phyloP scores from a whole-genome alignment of 495 filamentous ascomycete genomes.

The Diplogelasinospora grovesii region DNA sequence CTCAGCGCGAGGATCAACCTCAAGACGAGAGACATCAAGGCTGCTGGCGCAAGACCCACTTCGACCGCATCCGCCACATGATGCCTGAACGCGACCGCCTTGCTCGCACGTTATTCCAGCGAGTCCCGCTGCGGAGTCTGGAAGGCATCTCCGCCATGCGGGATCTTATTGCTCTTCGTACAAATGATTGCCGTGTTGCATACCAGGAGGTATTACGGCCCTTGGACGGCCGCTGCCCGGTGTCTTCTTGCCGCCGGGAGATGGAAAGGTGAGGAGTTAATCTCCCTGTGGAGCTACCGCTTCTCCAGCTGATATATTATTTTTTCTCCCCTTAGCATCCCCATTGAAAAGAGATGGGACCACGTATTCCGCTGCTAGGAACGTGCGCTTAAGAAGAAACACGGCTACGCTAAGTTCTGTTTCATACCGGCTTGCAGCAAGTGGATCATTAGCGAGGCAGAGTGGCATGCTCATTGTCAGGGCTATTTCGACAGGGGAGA shows the following conservation, averaged over 20 bases:
- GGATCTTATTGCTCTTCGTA: background rate
- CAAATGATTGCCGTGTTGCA: background rate
- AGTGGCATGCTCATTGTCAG: background rate
- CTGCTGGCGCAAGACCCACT: background rate
- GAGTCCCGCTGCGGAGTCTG: background rate
- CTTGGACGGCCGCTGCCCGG: background rate
- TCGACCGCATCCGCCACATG: background rate
- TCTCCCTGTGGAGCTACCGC: background rate
- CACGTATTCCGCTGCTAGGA: background rate
- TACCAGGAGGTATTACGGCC: constrained; percentile 1
- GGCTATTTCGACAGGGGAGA: background rate
- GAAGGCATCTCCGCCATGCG: background rate
- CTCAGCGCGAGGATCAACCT: background rate
- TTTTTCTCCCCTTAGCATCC: too few species aligned
- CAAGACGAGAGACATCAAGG: too few species aligned
- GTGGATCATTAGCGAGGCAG: background rate
- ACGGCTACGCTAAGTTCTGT: background rate
- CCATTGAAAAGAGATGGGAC: too few species aligned
- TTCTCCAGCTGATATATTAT: background rate
- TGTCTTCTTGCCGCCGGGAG: background rate
- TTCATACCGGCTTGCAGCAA: background rate
- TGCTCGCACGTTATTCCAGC: background rate
- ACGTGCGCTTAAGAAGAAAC: background rate
- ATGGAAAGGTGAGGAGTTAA: background rate
- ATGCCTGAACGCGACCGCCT: background rate